A percentile compares a stretch with the other conserved stretches of the same genome.
Conservation (phyloP, 1,139 yeast genomes). For the Taiozyma onychis region DNA sequence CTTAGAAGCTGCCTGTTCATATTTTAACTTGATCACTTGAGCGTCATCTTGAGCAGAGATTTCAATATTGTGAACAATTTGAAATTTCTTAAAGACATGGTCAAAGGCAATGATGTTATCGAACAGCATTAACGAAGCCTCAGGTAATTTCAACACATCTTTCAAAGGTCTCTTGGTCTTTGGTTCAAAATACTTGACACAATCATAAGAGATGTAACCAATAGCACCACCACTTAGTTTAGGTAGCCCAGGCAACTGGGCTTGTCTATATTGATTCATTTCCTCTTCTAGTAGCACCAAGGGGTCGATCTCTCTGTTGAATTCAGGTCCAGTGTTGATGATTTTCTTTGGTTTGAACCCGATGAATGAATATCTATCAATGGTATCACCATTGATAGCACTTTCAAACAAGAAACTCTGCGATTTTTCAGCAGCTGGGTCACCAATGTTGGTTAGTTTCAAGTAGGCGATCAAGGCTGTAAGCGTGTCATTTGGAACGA, state of each 20-base stretch:
- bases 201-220: conserved; percentile 93
- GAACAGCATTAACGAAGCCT: conserved; percentile 85
- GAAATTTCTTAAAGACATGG: conserved; percentile 89
- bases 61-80: conserved; percentile 75
- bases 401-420: conserved; percentile 84
- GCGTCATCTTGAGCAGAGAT: conserved; percentile 35
- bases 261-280: conserved; percentile 57
- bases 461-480: conserved; percentile 90
- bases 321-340: conserved; percentile 68
- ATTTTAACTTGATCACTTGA: conserved; percentile 41
- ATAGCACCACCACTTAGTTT: conserved; percentile 91
- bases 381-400: conserved; percentile 82
- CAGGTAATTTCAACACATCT: conserved; percentile 82
- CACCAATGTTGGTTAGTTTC: conserved; percentile 70
- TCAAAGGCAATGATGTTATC: conserved; percentile 90
- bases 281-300: conserved; percentile 68
- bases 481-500: conserved; percentile 67
- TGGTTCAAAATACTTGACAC: conserved; percentile 95
- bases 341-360: conserved; percentile 81
- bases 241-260: conserved; percentile 77
- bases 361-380: conserved; percentile 85
- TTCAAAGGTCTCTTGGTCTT: conserved; percentile 68
- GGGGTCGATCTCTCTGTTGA: conserved; percentile 66
- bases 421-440: conserved; percentile 37
- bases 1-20: conserved; percentile 47